Conservation (phyloP, 768 basidiomycete species). For the Leccinum barrowsii region DNA sequence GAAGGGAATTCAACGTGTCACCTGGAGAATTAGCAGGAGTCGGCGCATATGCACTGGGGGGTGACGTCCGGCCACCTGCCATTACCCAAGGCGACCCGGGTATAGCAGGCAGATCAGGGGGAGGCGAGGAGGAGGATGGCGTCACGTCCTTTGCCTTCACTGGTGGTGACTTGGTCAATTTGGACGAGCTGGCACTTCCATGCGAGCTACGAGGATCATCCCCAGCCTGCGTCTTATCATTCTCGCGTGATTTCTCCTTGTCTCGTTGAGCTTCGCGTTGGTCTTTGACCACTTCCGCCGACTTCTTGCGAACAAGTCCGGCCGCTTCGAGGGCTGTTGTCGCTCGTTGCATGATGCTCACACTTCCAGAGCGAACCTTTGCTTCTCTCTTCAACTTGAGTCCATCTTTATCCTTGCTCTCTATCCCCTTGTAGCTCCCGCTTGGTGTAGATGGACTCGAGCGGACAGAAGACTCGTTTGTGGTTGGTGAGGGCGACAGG, state of each 20-base stretch:
- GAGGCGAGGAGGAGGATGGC: constrained; percentile 48
- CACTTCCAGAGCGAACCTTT: constrained; percentile 80
- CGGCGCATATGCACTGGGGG: constrained; percentile 33
- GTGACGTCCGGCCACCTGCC: constrained; percentile 42
- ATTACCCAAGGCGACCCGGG: constrained; percentile 75
- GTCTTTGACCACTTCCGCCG: constrained; percentile 66
- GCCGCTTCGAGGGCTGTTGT: constrained; percentile 88
- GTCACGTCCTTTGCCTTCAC: constrained; percentile 47
- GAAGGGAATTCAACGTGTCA: constrained; percentile 47
- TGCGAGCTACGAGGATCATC: constrained; percentile 65
- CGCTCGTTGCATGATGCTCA: constrained; percentile 94
- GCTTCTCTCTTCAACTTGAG: constrained; percentile 47
- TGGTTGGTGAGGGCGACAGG: constrained; percentile 54
- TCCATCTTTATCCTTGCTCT: constrained; percentile 45
- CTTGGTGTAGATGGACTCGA: constrained; percentile 72
- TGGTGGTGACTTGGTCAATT: constrained; percentile 69
- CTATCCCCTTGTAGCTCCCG: constrained; percentile 50
- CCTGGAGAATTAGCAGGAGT: constrained; percentile 55
- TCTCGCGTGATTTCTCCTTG: constrained; percentile 41
- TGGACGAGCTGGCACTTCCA: constrained; percentile 55
- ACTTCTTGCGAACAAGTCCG: constrained; percentile 80
- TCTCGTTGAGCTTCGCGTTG: constrained; percentile 48
- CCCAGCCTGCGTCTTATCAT: constrained; percentile 40
- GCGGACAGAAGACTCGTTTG: constrained; percentile 45
- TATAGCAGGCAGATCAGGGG: constrained; percentile 36